A percentile compares a stretch with the other conserved stretches of the same genome.
Evolutionary conservation across 2,329 filamentous ascomycete genomes (phyloP).

Genomic region (Lachnellula hyalina): DNA sequence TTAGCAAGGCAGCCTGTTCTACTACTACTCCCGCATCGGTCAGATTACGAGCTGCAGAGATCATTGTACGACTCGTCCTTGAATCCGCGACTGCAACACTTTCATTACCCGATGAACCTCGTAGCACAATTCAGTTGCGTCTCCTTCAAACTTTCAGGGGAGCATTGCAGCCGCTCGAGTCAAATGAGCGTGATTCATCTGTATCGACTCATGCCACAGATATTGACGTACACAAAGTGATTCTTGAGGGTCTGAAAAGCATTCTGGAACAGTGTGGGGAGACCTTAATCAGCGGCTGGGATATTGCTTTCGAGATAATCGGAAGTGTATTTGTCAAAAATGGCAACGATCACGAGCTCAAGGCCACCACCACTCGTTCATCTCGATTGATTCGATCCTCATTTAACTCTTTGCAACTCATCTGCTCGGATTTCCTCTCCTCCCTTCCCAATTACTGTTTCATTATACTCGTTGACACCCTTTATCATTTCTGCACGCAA

Average conservation of each 20-base stretch:
- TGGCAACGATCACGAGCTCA: conserved; percentile 20
- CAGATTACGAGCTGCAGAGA: conserved; percentile 57
- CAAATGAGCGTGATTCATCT: conserved; percentile 45
- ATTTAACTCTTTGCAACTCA: conserved; percentile 83
- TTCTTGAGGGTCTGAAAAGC: conserved; percentile 73
- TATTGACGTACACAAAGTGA: conserved; percentile 72
- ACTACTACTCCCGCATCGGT: conserved; percentile 45
- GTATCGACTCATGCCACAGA: conserved; percentile 60
- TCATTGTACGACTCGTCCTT: conserved; percentile 52
- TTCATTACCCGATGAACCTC: conserved; percentile 43
- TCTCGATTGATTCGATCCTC: conserved; percentile 75
- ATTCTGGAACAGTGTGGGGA: conserved; percentile 88
- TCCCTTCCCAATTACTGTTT: conserved; percentile 67
- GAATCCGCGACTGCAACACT: conserved; percentile 54
- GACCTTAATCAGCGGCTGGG: conserved; percentile 76
- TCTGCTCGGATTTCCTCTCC: conserved; percentile 89
- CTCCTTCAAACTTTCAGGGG: conserved; percentile 62
- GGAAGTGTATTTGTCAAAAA: conserved; percentile 66
- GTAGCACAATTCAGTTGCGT: conserved; percentile 63
- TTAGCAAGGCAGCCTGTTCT: conserved; percentile 48
- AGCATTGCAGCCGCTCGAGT: conserved; percentile 55
- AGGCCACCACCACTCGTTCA: conserved; percentile 48
- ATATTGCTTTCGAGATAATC: conserved; percentile 78
- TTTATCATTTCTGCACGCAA: conserved; percentile 86
- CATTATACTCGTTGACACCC: conserved; percentile 73